Evolutionary conservation across 1,284 basidiomycete species (phyloP), one percentile per base, ranked within the genome.

Genomic region (Schizophyllum commune): DNA sequence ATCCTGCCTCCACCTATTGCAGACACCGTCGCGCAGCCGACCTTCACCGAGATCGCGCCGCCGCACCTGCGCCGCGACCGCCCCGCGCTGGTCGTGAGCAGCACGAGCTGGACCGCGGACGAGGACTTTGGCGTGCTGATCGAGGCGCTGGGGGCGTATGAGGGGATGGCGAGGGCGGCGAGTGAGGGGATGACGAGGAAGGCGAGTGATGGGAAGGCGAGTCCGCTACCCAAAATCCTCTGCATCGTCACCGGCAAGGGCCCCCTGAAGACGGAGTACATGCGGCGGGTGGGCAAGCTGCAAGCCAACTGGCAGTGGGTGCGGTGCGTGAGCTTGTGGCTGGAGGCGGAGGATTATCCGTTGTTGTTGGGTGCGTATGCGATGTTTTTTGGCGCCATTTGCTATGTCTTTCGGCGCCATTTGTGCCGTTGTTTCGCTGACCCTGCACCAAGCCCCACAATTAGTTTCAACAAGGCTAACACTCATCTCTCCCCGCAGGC

Each of bases 31-130:
- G 56, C 65, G 13, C 22, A 55, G 33, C 61, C 63, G 51, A 22
- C 61, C 7, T 20, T 22, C 62, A 68, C 72, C 1, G 65, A 72
- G 60, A 64, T 82, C 17, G 69, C 72, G 47, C 68, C 75, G 61
- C 80, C 82, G n/a, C 67, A 68, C 11, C 72, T 85, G 19, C 82
- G 89, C 15, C 65, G 75, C 2, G 88, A 92, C 65, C 81, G 96
- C 62, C 93, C 94, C 1, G 95, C 93, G 0, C 76, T 99, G 2
- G 69, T 98, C 20, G 88, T 99, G 20, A 94, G 91, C 27, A 94
- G 93, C 66, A 99, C 97, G 0, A 94, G 91, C 9, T 99, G 97
- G 96, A 99, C 97, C 0, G 87, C 92, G 6, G 97, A 99, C 70
- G 97, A 99, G 73, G 95, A 99, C 72, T 98, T 99, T 66, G 77